Evolutionary conservation across 2,329 filamentous ascomycete genomes (phyloP), one percentile per base, ranked within the genome.

Genomic region (Fusarium equiseti): DNA sequence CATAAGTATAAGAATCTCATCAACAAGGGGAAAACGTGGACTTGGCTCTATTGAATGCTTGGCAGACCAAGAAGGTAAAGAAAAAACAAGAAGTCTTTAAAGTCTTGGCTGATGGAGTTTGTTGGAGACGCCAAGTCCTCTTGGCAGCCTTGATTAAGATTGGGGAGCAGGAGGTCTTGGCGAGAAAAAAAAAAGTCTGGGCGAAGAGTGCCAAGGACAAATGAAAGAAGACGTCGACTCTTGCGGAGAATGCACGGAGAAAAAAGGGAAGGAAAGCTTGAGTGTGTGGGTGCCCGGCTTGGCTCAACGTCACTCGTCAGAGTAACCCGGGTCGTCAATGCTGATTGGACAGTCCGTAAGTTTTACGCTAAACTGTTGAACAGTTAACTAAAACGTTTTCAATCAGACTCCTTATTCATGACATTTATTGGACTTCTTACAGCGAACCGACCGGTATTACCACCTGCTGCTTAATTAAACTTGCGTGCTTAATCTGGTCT

Each of bases 181-280:
- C 63, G 27, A 32, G 49, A 26, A 48, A 32, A 27, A 16, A 24
- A 57, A 51, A 26, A 26, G 51, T 54, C 64, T 68, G 29, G 66
- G 66, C 64, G 45, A 59, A 40, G 22, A 59, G 10, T 5, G 31
- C 35, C 10, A 52, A 52, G 32, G n/a, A 4, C 50, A 29, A 53
- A 53, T 53, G 24, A 66, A 42, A 50, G 13, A 50, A 66, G 62
- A 63, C 45, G 38, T 40, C 38, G 45, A 42, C 20, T 18, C 22
- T 42, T 16, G 43, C 56, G 55, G 64, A 62, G 52, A 40, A 53
- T 48, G 42, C 32, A 49, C 43, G 68, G 67, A 58, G 46, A 42
- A 49, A 59, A 44, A 44, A 45, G 20, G 45, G 55, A 52, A 48
- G 72, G 72, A 76, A 75, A 75, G 74, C 74, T 76, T 68, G 72